These are phyloP conservation scores for Leccinum angustisporum DNA, from an alignment of 1,284 basidiomycete genomes.

Conservation along the genomic window DNA sequence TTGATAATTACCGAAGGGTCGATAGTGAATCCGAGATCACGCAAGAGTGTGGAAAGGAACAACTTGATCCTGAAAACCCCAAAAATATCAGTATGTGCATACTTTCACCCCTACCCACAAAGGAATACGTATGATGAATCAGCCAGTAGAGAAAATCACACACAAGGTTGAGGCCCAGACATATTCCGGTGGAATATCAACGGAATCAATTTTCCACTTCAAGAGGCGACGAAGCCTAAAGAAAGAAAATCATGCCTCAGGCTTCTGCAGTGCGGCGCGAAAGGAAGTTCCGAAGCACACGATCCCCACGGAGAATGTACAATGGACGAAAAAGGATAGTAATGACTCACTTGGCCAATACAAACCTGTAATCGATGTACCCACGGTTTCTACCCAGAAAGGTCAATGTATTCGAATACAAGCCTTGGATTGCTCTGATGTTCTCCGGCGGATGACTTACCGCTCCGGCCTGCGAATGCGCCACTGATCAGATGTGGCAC, in stretches of 20 bases:
- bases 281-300: background rate
- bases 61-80: slow-evolving; percentile 53
- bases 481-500: slow-evolving; percentile 23
- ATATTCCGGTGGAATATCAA: background rate
- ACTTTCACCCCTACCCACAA: slow-evolving; percentile 4
- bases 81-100: slow-evolving; percentile 19
- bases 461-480: slow-evolving; percentile 53
- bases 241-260: slow-evolving; percentile 18
- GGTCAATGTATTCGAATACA: slow-evolving; percentile 64
- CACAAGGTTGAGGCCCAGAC: background rate
- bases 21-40: slow-evolving; percentile 55
- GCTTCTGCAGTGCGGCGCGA: slow-evolving; percentile 3
- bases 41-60: slow-evolving; percentile 56
- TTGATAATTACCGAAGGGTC: slow-evolving; percentile 56
- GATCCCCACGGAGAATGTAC: background rate
- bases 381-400: slow-evolving; percentile 65
- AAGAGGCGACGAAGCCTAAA: slow-evolving; percentile 19
- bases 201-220: slow-evolving; percentile 3
- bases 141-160: background rate
- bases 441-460: slow-evolving; percentile 44
- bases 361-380: slow-evolving; percentile 74
- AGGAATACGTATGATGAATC: slow-evolving; percentile 1
- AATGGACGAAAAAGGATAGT: background rate
- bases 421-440: slow-evolving; percentile 51
- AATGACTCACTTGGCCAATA: slow-evolving; percentile 60